Evolutionary conservation across 129 eudicot species (phyloP), one percentile per base, ranked within the genome.

Genomic region (Flaveria linearis): DNA sequence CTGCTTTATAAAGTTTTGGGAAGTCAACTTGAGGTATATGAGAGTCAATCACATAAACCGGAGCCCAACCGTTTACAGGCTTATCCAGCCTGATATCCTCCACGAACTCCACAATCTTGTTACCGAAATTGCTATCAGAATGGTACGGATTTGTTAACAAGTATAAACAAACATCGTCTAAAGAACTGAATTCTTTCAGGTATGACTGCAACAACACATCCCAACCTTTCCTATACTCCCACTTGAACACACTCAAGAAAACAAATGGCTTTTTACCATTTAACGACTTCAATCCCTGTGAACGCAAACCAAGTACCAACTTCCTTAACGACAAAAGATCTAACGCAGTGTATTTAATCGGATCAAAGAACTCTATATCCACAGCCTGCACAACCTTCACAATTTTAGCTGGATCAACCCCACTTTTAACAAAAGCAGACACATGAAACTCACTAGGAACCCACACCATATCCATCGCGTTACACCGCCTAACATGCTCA

Each of bases 191-290:
- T 73, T 89, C 97, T 84, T 76, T 83, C 8, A 89, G 84, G 67
- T 89, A 92, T 14, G 97, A 85, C 43, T 69, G 80, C 76, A 92
- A 72, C 75, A 92, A 77, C 69, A 92, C 96, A 82, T 92, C 97
- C 97, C 97, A 92, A 23, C 97, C 96, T 80, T 92, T 89, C 73
- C 97, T 82, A 26, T 80, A 80, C 72, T 92, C 97, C 97, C 97
- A 92, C 76, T 92, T 92, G 51, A 92, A 92, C 42, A 89, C 84
- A 81, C 97, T 92, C 88, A 92, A 86, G 88, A 89, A 92, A n/a
- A 89, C 85, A 78, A 87, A 87, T 22, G 67, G 50, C 3, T 46
- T 69, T 69, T 61, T 49, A 17, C 39, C 6, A 60, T 68, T 75
- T 10, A 45, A 45, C 25, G 28, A 9, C 63, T 71, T 72, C 16